These are phyloP conservation scores for Clitopilus passeckerianus DNA, from an alignment of 768 basidiomycete genomes.

Conservation along the genomic window DNA sequence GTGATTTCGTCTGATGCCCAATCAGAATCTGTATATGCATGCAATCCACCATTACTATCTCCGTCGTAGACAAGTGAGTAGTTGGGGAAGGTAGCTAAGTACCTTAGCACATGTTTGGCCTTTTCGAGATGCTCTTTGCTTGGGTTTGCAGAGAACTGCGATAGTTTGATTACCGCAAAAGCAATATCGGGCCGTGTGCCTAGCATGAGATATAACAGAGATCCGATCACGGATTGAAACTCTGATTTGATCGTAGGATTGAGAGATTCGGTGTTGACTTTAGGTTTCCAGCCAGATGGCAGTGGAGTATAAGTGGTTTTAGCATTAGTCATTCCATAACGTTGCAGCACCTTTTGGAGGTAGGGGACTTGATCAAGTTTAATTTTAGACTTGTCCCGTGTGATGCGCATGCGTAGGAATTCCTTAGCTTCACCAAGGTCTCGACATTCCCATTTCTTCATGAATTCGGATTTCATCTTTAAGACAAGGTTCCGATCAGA, in stretches of 20 bases:
- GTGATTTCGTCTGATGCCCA: conserved; percentile 13
- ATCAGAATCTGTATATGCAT: conserved; percentile 13
- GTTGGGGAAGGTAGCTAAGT: conserved; percentile 13
- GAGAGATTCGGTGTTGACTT: not conserved
- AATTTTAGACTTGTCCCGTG: not conserved
- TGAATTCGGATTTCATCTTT: conserved; percentile 11
- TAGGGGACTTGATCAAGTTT: conserved; percentile 14
- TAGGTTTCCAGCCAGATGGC: not conserved
- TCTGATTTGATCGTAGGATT: not conserved
- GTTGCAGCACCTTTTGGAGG: conserved; percentile 1
- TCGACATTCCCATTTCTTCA: conserved; percentile 17
- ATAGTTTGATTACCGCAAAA: conserved; percentile 5
- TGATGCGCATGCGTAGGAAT: conserved; percentile 14
- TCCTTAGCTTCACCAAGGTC: conserved; percentile 13
- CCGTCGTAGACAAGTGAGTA: conserved; percentile 5
- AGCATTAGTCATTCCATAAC: conserved; percentile 6
- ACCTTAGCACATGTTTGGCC: conserved; percentile 13
- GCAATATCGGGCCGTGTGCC: conserved; percentile 15
- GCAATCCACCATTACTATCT: not conserved
- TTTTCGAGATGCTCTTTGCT: conserved; percentile 13
- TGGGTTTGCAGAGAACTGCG: conserved; percentile 15
- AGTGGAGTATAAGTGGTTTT: not conserved
- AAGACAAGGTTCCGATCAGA: not conserved
- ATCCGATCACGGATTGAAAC: conserved; percentile 11
- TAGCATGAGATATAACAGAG: conserved; percentile 17